Evolutionary conservation across 495 filamentous ascomycete species (phyloP), one percentile per base, ranked within the genome.

Genomic region (Apodospora peruviana): DNA sequence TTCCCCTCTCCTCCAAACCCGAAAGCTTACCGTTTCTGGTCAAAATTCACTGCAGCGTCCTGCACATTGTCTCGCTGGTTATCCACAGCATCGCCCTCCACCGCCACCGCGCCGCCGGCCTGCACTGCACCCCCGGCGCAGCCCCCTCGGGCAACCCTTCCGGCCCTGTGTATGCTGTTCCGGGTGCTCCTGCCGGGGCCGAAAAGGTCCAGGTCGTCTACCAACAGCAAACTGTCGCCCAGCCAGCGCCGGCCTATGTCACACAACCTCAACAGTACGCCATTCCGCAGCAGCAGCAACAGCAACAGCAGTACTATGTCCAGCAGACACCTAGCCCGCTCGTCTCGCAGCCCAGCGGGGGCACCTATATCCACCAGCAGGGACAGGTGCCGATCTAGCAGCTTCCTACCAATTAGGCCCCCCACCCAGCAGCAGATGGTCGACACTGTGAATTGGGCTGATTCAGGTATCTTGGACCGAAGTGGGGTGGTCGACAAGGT

Each of bases 41-140:
- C 27, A 7, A 32, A 32, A 14, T 16, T 44, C 47, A 10, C 25
- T 27, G 1, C 40, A 76, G 73, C 40, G 35, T 66, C 17, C 60
- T 74, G 21, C 69, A 67, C 42, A 22, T 73, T 17, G 42, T 64
- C 43, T 62, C 70, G 12, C 65, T 74, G 4, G 49, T 63, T 7
- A 55, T 75, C 12, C 65, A 70, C 37, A 55, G 64, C 47, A 51
- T 75, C 12, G 52, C 56, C 25, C 52, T 76, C 5, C 64, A 75
- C 51, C 67, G 70, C n/a, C 74, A 76, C 51, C 67, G 74, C 46
- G 57, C 54, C 19, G 69, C 65, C 1, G 72, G 72, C 14, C 59
- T 70, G 9, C 68, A 64, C 47, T 62, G 56, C 47, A 61, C 56
- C 54, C 65, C 72, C n/a, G 25, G 49, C 25, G 40, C 45, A 17